phyloP scores from a whole-genome alignment of 1,284 basidiomycete genomes.

The Takashimella tepidaria region DNA sequence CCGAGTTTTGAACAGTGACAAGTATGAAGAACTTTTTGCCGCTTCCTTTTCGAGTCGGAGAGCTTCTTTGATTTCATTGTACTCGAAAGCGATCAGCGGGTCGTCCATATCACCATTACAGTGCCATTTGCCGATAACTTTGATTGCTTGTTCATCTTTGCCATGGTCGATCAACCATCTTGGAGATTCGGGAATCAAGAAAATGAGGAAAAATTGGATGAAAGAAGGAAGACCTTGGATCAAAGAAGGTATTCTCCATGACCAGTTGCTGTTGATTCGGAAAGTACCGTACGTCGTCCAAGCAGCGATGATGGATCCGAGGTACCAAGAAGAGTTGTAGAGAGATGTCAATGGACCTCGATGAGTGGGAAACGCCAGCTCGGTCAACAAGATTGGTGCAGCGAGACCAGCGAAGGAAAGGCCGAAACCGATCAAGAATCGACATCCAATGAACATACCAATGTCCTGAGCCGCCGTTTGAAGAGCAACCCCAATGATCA shows the following conservation, averaged over 20 bases:
- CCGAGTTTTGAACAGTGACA: conserved; percentile 32
- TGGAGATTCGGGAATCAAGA: conserved; percentile 64
- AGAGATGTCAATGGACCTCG: conserved; percentile 64
- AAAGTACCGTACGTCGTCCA: conserved; percentile 34
- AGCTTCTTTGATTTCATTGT: conserved; percentile 46
- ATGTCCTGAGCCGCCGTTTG: conserved; percentile 59
- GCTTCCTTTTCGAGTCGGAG: conserved; percentile 40
- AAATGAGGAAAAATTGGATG: conserved; percentile 56
- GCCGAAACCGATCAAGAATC: conserved; percentile 2
- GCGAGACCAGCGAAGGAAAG: conserved; percentile 51
- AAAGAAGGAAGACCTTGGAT: conserved; percentile 63
- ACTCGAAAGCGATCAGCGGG: conserved; percentile 46
- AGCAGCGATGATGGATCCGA: conserved; percentile 53
- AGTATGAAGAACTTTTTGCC: conserved; percentile 19
- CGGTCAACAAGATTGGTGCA: conserved; percentile 68
- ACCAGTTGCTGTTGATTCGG: conserved; percentile 25
- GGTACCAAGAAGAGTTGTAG: conserved; percentile 71
- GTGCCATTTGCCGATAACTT: conserved; percentile 60
- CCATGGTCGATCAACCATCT: conserved; percentile 60
- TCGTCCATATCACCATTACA: conserved; percentile 47
- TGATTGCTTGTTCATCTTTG: conserved; percentile 52
- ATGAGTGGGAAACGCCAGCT: conserved; percentile 67
- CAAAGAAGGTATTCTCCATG: conserved; percentile 57
- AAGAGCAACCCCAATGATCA: conserved; percentile 9
- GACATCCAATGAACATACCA: conserved; percentile 56